These are phyloP conservation scores for Tulasnella sp. DNA, from an alignment of 768 basidiomycete species.

Conservation along the genomic window DNA sequence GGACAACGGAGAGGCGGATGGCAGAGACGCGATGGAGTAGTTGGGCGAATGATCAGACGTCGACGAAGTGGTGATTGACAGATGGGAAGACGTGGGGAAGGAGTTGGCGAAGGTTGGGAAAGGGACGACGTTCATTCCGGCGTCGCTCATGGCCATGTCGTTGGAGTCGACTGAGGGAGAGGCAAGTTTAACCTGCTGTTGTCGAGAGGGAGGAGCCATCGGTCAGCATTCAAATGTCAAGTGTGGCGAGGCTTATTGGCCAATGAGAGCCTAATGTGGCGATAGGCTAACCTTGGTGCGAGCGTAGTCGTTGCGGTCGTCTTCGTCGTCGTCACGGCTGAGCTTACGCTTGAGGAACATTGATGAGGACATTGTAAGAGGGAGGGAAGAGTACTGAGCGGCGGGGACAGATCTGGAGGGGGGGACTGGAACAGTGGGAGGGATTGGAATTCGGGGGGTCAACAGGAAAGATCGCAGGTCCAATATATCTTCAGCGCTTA, in stretches of 20 bases:
- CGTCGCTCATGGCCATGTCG: conserved; percentile 51
- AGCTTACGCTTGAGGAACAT: conserved; percentile 76
- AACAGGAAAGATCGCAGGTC: background rate
- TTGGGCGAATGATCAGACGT: background rate
- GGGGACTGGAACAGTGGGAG: conserved; percentile 13
- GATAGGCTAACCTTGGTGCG: conserved; percentile 12
- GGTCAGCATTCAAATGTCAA: conserved; percentile 19
- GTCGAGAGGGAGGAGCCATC: conserved; percentile 27
- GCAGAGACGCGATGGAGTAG: conserved; percentile 7
- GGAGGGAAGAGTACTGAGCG: background rate
- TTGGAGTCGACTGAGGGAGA: conserved; percentile 51
- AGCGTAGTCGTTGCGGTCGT: conserved; percentile 6
- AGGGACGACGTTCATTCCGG: conserved; percentile 37
- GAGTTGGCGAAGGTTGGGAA: conserved; percentile 39
- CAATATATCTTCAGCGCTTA: background rate
- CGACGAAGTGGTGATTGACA: conserved; percentile 37
- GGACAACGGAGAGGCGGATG: background rate
- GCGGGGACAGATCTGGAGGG: background rate
- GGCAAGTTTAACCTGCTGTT: conserved; percentile 62
- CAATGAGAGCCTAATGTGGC: conserved; percentile 1
- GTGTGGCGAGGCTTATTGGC: conserved; percentile 2
- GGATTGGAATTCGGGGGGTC: conserved; percentile 3
- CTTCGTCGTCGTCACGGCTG: conserved; percentile 43
- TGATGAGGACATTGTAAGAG: conserved; percentile 11
- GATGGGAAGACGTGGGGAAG: conserved; percentile 54